A percentile compares a stretch with the other conserved stretches of the same genome.
Conservation (phyloP, 140 eudicot species). For the Anethum foeniculum region DNA sequence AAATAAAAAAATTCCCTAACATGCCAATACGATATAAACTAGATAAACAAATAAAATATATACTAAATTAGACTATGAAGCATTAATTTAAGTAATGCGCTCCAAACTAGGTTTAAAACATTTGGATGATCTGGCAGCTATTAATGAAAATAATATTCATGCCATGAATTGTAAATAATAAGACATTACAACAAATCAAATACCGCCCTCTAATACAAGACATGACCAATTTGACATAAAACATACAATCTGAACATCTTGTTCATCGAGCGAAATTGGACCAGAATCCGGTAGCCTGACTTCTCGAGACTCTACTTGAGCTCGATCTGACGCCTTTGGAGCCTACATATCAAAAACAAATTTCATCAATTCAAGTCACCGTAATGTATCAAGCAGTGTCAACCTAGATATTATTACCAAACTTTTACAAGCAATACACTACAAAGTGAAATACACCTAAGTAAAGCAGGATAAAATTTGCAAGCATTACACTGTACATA, state of each 20-base stretch:
- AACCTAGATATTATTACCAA: neutral
- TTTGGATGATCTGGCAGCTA: neutral
- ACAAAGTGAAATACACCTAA: neutral
- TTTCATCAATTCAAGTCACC: neutral
- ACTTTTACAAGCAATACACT: neutral
- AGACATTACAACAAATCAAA: neutral
- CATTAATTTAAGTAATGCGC: neutral
- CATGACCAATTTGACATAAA: neutral
- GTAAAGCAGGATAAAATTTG: neutral
- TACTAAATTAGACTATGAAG: neutral
- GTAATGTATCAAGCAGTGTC: neutral
- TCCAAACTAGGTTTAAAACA: neutral
- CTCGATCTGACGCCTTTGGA: slow-evolving; percentile 80
- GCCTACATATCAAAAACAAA: slow-evolving; percentile 41
- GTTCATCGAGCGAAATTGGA: slow-evolving; percentile 82
- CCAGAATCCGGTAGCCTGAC: slow-evolving; percentile 87
- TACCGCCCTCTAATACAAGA: neutral
- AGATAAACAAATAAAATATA: neutral
- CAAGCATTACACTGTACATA: neutral
- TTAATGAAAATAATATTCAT: neutral
- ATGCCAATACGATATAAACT: neutral
- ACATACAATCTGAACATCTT: slow-evolving; percentile 95
- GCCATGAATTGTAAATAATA: neutral
- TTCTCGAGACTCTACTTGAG: slow-evolving; percentile 82
- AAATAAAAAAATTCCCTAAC: neutral